Evolutionary conservation across 2,329 filamentous ascomycete species (phyloP), one percentile per base, ranked within the genome.

Genomic region (Alternaria gaisen): DNA sequence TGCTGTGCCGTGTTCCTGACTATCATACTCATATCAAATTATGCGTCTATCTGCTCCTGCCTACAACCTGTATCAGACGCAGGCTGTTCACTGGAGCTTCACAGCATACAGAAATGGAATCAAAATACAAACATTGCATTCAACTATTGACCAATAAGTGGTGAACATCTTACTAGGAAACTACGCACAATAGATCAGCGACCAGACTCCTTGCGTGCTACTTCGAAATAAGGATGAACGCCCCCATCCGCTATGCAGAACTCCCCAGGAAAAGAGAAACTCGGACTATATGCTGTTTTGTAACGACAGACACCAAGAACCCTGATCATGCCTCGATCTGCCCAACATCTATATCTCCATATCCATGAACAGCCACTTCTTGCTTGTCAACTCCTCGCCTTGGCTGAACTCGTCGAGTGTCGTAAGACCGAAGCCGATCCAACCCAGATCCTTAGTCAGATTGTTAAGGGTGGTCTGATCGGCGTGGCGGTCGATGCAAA

Each of bases 341-440:
- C 26, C 30, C 40, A 53, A 28, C 34, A 7, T 38, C 22, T 59
- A 97, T 60, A 94, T 83, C 77, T 97, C 93, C 88, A 97, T 95
- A 65, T 89, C 89, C 84, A 97, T 88, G 77, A 96, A 93, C 60
- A 97, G 79, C 94, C 94, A 97, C 72, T 85, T 85, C 53, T 88
- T 82, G 81, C 93, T 97, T 52, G 91, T 88, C 24, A 71, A 59
- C 65, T 91, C 87, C 47, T 80, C 81, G 48, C 78, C 77, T 46
- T 84, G 81, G 16, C 87, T 86, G 90, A 93, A 97, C 69, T 88
- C 86, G 69, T 93, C 90, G 43, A 97, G 84, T 24, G 91, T 94
- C 51, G 88, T 89, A 68, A 94, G 86, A 75, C 92, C 91, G 75
- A 97, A 97, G 56, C 94, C 94, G 66, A 96, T 94, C 94, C 94